Conservation (phyloP, 2,329 filamentous ascomycete genomes). For the Pseudopyrenochaeta lycopersici region DNA sequence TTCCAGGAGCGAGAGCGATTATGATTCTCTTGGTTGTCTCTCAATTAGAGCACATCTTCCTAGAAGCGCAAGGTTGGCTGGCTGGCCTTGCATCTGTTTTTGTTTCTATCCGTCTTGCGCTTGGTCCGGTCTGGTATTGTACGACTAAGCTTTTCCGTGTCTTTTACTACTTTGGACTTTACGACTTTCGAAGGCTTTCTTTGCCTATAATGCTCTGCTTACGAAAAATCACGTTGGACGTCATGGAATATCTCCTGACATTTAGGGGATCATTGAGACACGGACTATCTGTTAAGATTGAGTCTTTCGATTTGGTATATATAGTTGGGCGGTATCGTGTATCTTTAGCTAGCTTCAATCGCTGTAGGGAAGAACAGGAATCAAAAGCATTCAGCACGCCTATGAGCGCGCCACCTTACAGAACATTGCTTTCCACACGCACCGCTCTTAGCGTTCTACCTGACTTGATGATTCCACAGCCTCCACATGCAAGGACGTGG, state of each 20-base stretch:
- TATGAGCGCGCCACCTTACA: background rate
- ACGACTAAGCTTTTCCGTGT: background rate
- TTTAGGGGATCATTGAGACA: background rate
- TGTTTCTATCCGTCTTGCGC: background rate
- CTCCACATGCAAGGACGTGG: no score
- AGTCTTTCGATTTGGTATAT: background rate
- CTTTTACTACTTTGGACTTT: background rate
- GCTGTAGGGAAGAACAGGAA: slow-evolving; percentile 1
- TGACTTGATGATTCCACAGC: no score
- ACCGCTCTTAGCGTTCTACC: no score
- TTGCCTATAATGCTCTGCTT: slow-evolving; percentile 1
- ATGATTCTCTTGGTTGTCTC: slow-evolving; percentile 13
- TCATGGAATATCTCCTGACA: background rate
- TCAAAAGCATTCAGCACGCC: slow-evolving; percentile 12
- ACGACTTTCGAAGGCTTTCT: background rate
- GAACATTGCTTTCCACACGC: background rate
- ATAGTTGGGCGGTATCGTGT: background rate
- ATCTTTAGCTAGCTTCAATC: slow-evolving; percentile 4
- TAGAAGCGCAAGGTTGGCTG: slow-evolving; percentile 4
- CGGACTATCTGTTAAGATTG: slow-evolving; percentile 1
- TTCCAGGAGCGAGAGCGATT: slow-evolving; percentile 43
- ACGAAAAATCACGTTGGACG: slow-evolving; percentile 11
- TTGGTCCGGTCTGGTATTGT: slow-evolving; percentile 1
- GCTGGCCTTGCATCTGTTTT: slow-evolving; percentile 6
- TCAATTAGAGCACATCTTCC: background rate